Evolutionary conservation across 352 stramenopile genomes (phyloP), one percentile per base, ranked within the genome.

Genomic region (Pythium grandisporangium): DNA sequence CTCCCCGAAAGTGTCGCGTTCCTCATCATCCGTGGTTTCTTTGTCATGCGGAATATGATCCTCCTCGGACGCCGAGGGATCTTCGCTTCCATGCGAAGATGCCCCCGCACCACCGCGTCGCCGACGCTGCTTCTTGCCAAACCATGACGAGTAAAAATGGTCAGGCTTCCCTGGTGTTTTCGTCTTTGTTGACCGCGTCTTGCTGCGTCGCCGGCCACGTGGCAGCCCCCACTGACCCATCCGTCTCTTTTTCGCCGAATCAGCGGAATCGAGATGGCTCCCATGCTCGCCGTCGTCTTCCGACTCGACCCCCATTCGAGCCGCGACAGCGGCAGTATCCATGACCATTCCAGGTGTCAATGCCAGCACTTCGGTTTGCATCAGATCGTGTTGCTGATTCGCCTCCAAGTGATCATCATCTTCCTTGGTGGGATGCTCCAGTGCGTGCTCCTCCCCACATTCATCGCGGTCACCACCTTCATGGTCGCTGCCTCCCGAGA

Each of bases 201-300:
- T 65, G 34, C 58, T 65, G 16, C 46, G 52, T 1, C 62, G 69
- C 14, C 58, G 58, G 12, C 60, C 57, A 30, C 71, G 70, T 12
- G 74, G 67, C 35, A 80, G 48, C 17, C 76, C 79, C 77, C 77
- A 91, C 57, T 91, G 77, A 6, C 77, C 77, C 47, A 90, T 61
- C 6, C 63, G 50, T 45, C 75, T 61, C 37, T 82, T 71, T 39
- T 83, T 63, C 34, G 81, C 69, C 6, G 37, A 25, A 24, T 55
- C 40, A 11, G 42, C 30, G 20, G 39, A 48, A 25, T 57, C 43
- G 26, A 57, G 35, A 40, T 59, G 42, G n/a, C 47, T 42, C 17
- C 42, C 46, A 25, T 55, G 48, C 30, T 66, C 37, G 3, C 22
- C 45, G 4, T 47, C 51, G 27, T 65, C 58, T 26, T 55, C 32